Conservation (phyloP, 306 rosid genomes). For the Cucumis cinereus region DNA sequence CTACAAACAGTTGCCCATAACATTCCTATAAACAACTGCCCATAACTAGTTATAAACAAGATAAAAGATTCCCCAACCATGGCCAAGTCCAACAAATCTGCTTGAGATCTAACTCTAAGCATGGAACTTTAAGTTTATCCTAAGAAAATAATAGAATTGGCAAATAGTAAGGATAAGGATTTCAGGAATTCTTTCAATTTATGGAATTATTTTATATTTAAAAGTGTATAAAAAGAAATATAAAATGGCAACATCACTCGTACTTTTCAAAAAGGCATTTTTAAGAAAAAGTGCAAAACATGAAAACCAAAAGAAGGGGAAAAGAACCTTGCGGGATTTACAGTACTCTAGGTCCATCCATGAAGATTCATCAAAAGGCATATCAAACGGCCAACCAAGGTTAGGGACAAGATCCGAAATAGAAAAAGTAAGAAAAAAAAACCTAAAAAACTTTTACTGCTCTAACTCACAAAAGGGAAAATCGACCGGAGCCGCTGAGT, state of each 20-base stretch:
- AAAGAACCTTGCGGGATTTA: slow-evolving; percentile 17
- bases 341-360: slow-evolving; percentile 80
- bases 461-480: too few relatives aligned
- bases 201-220: background rate
- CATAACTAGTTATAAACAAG: background rate
- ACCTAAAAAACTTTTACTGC: too few relatives aligned
- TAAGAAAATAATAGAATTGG: too few relatives aligned
- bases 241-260: too few relatives aligned
- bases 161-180: background rate
- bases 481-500: too few relatives aligned
- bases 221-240: background rate
- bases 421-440: slow-evolving; percentile 63
- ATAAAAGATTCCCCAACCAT: background rate
- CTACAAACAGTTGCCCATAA: too few relatives aligned
- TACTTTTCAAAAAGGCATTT: background rate
- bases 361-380: slow-evolving; percentile 43
- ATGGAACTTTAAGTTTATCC: background rate
- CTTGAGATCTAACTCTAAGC: background rate
- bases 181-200: background rate
- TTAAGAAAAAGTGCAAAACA: too few relatives aligned
- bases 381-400: slow-evolving; percentile 46
- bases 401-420: slow-evolving; percentile 83
- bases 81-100: background rate
- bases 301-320: background rate
- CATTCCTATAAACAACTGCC: background rate